phyloP scores from a whole-genome alignment of 192 early-diverging fungal genomes.

The Coemansia sp. region DNA sequence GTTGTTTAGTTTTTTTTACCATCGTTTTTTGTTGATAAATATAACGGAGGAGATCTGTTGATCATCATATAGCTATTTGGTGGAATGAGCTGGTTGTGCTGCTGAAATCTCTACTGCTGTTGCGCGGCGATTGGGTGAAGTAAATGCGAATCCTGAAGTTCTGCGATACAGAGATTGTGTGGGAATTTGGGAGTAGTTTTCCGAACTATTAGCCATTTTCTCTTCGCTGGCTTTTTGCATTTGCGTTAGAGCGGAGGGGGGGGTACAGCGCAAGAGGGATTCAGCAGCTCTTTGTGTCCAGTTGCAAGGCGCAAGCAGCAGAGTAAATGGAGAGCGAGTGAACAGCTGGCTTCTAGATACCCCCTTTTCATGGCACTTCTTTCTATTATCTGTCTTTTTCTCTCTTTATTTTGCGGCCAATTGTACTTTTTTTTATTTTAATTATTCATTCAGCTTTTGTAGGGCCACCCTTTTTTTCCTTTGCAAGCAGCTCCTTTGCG shows the following conservation, averaged over 20 bases:
- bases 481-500: no score
- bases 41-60: not conserved
- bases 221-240: no score
- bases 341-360: not conserved
- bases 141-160: no score
- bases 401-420: not conserved
- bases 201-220: no score
- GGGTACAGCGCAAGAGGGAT: no score
- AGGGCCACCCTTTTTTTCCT: no score
- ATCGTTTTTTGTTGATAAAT: not conserved
- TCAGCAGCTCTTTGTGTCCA: no score
- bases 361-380: not conserved
- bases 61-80: not conserved
- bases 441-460: not conserved
- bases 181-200: no score
- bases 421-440: not conserved
- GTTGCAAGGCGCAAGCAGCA: no score
- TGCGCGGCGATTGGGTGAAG: not conserved
- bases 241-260: no score
- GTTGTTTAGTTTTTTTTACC: not conserved
- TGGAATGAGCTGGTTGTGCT: not conserved
- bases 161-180: no score
- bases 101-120: not conserved
- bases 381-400: slow-evolving; percentile 1
- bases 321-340: no score